phyloP scores from a whole-genome alignment of 164 flowering plant species.

The Stephania yunnanensis region DNA sequence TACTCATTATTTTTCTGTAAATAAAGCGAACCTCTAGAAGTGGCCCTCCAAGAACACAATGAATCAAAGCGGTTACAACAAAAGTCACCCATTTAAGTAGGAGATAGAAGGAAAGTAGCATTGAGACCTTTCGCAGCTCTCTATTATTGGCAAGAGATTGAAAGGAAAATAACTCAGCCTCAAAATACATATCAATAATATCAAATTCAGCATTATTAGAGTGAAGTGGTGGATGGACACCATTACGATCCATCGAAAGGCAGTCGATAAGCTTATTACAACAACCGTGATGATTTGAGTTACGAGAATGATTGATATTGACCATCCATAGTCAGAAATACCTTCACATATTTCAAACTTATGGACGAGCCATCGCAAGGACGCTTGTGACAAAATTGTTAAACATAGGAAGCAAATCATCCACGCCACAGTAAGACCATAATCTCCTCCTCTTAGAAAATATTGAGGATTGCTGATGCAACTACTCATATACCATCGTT shows the following conservation, averaged over 20 bases:
- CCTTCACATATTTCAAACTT: background rate
- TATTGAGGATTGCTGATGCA: background rate
- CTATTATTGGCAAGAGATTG: background rate
- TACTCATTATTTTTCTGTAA: too few relatives aligned
- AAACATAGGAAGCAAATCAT: background rate
- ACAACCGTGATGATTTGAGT: background rate
- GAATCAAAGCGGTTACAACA: background rate
- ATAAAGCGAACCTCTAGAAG: too few relatives aligned
- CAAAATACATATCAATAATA: background rate
- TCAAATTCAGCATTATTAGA: background rate
- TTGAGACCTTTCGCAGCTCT: background rate
- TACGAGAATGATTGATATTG: background rate
- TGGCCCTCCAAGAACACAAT: too few relatives aligned
- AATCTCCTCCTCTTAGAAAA: background rate
- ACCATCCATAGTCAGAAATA: background rate
- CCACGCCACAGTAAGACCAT: background rate
- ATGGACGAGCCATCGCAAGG: background rate
- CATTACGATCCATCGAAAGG: background rate
- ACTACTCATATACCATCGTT: background rate
- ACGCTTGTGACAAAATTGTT: background rate
- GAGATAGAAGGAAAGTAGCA: background rate
- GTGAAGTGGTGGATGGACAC: background rate
- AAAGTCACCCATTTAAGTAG: background rate
- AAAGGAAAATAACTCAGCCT: background rate
- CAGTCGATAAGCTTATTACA: background rate